Percentiles rank a stretch among this genome's conserved stretches.
Conservation (phyloP, 2,329 filamentous ascomycete genomes). For the Diaporthe eres region DNA sequence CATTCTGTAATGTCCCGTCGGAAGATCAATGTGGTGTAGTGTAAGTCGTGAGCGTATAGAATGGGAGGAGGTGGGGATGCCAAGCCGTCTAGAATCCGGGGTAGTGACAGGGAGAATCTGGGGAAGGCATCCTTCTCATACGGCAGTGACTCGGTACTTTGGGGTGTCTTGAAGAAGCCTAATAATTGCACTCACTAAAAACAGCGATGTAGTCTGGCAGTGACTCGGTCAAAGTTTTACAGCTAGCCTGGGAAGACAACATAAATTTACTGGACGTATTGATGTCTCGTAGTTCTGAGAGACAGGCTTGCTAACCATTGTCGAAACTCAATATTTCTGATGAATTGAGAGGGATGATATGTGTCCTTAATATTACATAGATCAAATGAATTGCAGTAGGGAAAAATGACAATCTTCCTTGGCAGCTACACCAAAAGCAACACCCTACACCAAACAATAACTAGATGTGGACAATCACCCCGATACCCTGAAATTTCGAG, state of each 20-base stretch:
- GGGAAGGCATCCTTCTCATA: not conserved
- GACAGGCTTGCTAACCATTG: not conserved
- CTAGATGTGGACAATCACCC: no score
- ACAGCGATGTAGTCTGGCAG: not conserved
- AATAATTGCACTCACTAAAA: not conserved
- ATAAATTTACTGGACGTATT: not conserved
- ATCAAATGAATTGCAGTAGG: not conserved
- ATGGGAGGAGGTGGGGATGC: not conserved
- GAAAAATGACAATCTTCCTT: accelerated
- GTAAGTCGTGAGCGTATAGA: conserved; percentile 7
- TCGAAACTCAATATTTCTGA: not conserved
- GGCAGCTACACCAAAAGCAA: not conserved
- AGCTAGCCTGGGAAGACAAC: not conserved
- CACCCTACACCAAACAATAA: not conserved
- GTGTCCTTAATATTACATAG: not conserved
- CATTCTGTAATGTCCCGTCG: not conserved
- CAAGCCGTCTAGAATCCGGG: conserved; percentile 24
- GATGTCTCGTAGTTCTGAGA: not conserved
- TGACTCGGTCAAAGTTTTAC: not conserved
- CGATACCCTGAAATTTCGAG: not conserved
- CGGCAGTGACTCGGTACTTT: conserved; percentile 9
- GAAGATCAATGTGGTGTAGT: not conserved
- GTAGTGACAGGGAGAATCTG: conserved; percentile 12
- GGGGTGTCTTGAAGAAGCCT: not conserved
- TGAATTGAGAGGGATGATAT: not conserved